Evolutionary conservation across 1,139 yeast species (phyloP).

Genomic region (Kurtzmaniella quercitrusa): DNA sequence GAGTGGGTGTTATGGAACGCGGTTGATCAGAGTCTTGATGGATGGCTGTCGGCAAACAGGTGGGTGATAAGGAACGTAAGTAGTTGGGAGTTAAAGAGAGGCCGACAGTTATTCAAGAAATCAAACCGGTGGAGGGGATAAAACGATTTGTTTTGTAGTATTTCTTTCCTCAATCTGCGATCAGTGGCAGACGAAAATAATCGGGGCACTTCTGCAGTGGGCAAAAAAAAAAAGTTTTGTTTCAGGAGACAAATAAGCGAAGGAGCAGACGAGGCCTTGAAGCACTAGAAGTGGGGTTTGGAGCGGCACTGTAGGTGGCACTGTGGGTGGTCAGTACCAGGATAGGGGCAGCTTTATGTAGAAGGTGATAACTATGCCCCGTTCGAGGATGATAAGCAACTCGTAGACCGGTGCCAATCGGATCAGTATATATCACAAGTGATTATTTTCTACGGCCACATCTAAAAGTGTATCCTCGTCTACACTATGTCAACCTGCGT

Average conservation of each 20-base stretch:
- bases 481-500: slow-evolving; percentile 1
- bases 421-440: not conserved
- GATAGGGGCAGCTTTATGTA: too few relatives aligned
- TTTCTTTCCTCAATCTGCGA: not conserved
- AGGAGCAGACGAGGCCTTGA: not conserved
- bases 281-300: too few relatives aligned
- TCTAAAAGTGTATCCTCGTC: not conserved
- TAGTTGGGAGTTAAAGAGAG: slow-evolving; percentile 5
- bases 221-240: not conserved
- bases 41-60: slow-evolving; percentile 1
- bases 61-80: slow-evolving; percentile 5
- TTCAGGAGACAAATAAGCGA: not conserved
- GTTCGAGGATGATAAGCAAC: not conserved
- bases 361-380: too few relatives aligned
- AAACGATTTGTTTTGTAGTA: not conserved
- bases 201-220: not conserved
- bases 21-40: not conserved
- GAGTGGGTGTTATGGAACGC: not conserved
- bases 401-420: not conserved
- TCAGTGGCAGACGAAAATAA: not conserved
- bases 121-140: not conserved
- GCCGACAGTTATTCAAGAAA: slow-evolving; percentile 2
- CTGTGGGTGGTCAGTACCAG: not conserved
- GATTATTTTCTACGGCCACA: not conserved
- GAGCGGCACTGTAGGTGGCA: not conserved